Base-by-base conservation (phyloP, 139 green algal genomes). In the Volvox africanus region DNA sequence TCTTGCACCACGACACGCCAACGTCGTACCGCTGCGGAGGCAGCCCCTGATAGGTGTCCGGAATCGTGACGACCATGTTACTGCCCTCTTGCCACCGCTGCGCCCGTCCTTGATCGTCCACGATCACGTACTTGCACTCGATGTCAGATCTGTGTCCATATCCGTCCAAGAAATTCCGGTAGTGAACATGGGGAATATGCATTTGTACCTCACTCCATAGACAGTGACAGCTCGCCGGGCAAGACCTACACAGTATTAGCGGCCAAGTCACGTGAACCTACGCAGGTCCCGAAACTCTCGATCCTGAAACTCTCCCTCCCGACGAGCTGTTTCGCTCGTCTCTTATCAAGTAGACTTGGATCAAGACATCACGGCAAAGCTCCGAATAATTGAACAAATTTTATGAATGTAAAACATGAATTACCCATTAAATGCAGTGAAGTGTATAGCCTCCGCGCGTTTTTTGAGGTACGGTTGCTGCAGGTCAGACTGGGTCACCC, bases 41-140 rank as follows among this genome's bases (percentile, higher is more conserved):
- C 20, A 28, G 20, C 11, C 86, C 86, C 9, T 75, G 50, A n/a
- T 32, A 62, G n/a, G 30, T 65, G 19, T 50, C 86, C 0, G 86
- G 86, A 6, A 90, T n/a, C 0, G 2, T 19, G 16, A 91, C 2
- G 2, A 22, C 30, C 76, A 91, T 86, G 75, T 91, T 91, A 75
- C 24, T 30, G 75, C 87, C 87, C 76, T 91, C 87, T 62, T 91
- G 87, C 87, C 87, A 91, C 0, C 87, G 87, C 3, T 85, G 71
- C 61, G 33, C 87, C 0, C 5, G 22, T 13, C 75, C 75, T 13
- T 20, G 14, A 33, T 78, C 75, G 55, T 91, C 87, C 61, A 91
- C 61, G 16, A 91, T 69, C 2, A 91, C 61, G 35, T 91, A 91
- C 75, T 91, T 91, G 87, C 76, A 91, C 33, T 91, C 61, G 26